Conservation (phyloP, 306 rosid genomes). For the Cicer yamashitae region DNA sequence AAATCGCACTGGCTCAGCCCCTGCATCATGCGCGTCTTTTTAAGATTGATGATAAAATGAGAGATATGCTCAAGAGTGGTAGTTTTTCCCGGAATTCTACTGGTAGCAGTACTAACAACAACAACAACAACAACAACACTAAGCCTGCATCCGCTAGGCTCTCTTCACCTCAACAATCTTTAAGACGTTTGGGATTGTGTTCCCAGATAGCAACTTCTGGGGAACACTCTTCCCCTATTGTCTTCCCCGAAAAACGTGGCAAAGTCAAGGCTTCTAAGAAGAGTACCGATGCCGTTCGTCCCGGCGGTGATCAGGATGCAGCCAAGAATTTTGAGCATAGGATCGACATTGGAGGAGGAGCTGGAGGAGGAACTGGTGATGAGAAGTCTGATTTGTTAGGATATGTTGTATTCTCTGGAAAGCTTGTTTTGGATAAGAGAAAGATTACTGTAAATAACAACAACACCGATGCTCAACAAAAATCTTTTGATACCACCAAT, state of each 20-base stretch:
- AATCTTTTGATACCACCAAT: constrained; percentile 51
- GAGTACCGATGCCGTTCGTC: constrained; percentile 44
- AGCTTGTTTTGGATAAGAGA: constrained; percentile 83
- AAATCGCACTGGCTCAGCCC: constrained; percentile 45
- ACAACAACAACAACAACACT: constrained; percentile 24
- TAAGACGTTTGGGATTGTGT: constrained; percentile 87
- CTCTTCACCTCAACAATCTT: constrained; percentile 74
- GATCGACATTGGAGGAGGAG: constrained; percentile 70
- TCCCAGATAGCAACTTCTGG: constrained; percentile 82
- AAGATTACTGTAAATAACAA: constrained; percentile 48
- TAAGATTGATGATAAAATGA: constrained; percentile 43
- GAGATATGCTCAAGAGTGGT: constrained; percentile 77
- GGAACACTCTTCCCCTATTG: constrained; percentile 88
- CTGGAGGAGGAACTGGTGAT: constrained; percentile 68
- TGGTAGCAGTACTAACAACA: constrained; percentile 46
- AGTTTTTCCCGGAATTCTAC: constrained; percentile 68
- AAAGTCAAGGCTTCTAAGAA: constrained; percentile 66
- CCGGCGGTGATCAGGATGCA: constrained; percentile 52
- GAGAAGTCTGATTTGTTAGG: constrained; percentile 94
- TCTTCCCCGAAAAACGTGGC: constrained; percentile 91
- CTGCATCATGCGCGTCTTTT: constrained; percentile 47
- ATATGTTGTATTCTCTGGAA: constrained; percentile 72
- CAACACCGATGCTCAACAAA: constrained; percentile 51
- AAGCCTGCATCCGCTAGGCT: constrained; percentile 60
- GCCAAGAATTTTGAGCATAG: constrained; percentile 77